These are phyloP conservation scores for Torulaspora microellipsoides DNA, from an alignment of 805 yeast genomes.

Conservation along the genomic window DNA sequence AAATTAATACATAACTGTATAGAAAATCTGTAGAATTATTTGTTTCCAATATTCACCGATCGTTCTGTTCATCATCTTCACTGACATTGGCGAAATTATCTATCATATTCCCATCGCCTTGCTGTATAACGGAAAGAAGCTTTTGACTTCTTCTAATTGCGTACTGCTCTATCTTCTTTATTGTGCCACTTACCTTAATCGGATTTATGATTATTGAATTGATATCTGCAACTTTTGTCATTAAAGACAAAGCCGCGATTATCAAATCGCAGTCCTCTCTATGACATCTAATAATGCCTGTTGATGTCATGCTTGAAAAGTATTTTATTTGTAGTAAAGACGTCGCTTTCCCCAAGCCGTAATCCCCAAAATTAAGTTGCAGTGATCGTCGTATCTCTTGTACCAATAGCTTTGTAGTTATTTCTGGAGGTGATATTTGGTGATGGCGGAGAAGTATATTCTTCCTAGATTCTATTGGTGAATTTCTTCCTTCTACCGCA, in stretches of 20 bases:
- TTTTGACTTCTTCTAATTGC: constrained; percentile 47
- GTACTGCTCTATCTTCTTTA: constrained; percentile 71
- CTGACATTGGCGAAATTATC: constrained; percentile 15
- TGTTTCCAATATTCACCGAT: background rate
- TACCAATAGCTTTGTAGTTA: constrained; percentile 48
- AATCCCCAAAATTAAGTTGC: constrained; percentile 69
- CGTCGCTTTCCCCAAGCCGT: constrained; percentile 63
- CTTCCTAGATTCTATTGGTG: constrained; percentile 2
- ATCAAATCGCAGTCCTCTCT: constrained; percentile 59
- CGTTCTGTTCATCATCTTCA: constrained; percentile 18
- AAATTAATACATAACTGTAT: background rate
- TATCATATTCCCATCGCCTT: constrained; percentile 3
- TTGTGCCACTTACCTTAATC: constrained; percentile 77
- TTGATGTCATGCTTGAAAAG: constrained; percentile 73
- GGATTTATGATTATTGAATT: constrained; percentile 53
- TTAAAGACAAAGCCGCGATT: constrained; percentile 61
- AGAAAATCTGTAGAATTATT: background rate
- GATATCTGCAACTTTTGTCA: constrained; percentile 46
- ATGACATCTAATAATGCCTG: constrained; percentile 78
- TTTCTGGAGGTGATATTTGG: constrained; percentile 43
- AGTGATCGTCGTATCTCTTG: constrained; percentile 52
- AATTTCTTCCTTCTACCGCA: constrained; percentile 8
- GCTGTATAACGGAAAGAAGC: constrained; percentile 16
- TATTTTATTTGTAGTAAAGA: constrained; percentile 64
- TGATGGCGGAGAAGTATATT: constrained; percentile 43